Conservation (phyloP, 1,284 basidiomycete species). For the Porogramme epimiltina region DNA sequence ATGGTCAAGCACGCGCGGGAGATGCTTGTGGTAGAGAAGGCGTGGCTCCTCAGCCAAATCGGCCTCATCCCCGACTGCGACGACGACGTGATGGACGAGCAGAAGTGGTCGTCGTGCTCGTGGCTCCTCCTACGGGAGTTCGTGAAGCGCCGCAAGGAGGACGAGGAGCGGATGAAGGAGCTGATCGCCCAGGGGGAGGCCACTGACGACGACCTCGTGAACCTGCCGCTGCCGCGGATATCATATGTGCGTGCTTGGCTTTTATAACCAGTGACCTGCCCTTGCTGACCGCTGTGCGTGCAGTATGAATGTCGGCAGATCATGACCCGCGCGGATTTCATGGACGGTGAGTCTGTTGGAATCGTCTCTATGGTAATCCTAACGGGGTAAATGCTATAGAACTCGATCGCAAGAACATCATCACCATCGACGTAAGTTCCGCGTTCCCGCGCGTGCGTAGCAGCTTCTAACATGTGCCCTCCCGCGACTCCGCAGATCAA, state of each 20-base stretch:
- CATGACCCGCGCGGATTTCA: conserved; percentile 83
- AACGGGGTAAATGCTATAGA: conserved; percentile 36
- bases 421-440: conserved; percentile 72
- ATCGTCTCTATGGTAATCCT: background rate
- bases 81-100: conserved; percentile 86
- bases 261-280: conserved; percentile 1
- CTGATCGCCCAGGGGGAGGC: conserved; percentile 40
- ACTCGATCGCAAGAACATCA: conserved; percentile 68
- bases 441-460: background rate
- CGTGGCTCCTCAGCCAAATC: conserved; percentile 75
- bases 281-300: conserved; percentile 6
- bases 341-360: conserved; percentile 54
- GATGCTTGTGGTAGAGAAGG: conserved; percentile 72
- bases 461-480: background rate
- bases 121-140: conserved; percentile 76
- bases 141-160: conserved; percentile 57
- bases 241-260: conserved; percentile 53
- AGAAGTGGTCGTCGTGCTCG: conserved; percentile 84
- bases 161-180: conserved; percentile 45
- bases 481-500: conserved; percentile 48
- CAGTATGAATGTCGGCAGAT: conserved; percentile 71
- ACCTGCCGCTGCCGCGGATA: conserved; percentile 59
- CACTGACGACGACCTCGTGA: conserved; percentile 36
- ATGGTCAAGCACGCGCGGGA: conserved; percentile 65
- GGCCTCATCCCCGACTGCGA: conserved; percentile 76